A percentile compares a stretch with the other conserved stretches of the same genome.
These are phyloP conservation scores for Geotrichum macrosporum DNA, from an alignment of 1,139 yeast genomes.

Conservation along the genomic window DNA sequence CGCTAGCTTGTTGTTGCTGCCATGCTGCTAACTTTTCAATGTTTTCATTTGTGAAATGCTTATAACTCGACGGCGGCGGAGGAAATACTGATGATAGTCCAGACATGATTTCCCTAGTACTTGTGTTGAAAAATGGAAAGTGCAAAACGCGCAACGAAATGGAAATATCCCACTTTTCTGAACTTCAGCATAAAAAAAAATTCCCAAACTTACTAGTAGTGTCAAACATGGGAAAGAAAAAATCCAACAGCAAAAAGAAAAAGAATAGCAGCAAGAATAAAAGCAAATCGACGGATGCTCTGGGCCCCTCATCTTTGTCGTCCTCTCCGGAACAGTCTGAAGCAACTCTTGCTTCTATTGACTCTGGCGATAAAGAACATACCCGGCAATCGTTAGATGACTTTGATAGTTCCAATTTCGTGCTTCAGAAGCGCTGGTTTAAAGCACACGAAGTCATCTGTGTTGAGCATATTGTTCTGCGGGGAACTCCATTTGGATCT, in stretches of 20 bases:
- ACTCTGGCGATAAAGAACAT: too few relatives aligned
- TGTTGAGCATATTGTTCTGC: slow-evolving; percentile 7
- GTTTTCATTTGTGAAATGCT: slow-evolving; percentile 63
- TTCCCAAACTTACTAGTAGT: neutral
- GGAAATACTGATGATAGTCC: slow-evolving; percentile 66
- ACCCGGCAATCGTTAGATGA: neutral
- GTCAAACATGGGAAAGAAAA: slow-evolving; percentile 15
- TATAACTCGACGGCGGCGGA: slow-evolving; percentile 76
- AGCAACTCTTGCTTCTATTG: too few relatives aligned
- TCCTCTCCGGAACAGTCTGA: neutral
- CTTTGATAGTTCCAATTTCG: neutral
- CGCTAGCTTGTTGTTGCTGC: slow-evolving; percentile 15
- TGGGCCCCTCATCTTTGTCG: neutral
- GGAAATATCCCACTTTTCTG: too few relatives aligned
- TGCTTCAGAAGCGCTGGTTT: slow-evolving; percentile 4
- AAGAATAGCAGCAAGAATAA: slow-evolving; percentile 1
- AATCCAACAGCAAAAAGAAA: slow-evolving; percentile 13
- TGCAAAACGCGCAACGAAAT: too few relatives aligned
- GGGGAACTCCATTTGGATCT: neutral
- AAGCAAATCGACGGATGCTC: neutral
- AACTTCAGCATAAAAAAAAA: too few relatives aligned
- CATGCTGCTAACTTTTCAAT: slow-evolving; percentile 40
- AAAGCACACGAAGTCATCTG: slow-evolving; percentile 11
- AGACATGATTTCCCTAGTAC: slow-evolving; percentile 30
- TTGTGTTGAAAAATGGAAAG: too few relatives aligned